Evolutionary conservation across 2,329 filamentous ascomycete genomes (phyloP).

Genomic region (Metarhizium guizhouense): DNA sequence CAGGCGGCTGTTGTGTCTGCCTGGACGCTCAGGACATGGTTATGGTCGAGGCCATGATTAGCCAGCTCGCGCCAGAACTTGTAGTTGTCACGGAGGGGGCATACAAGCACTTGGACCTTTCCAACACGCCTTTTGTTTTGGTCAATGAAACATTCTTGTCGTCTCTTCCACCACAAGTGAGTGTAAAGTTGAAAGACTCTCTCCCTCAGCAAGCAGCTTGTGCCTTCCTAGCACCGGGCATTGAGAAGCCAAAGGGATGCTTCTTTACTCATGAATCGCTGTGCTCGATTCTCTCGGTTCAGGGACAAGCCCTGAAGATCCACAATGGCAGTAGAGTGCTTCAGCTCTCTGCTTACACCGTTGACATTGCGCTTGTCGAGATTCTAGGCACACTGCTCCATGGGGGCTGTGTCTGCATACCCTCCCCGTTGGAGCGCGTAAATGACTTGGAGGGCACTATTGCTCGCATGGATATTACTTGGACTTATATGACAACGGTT

Average conservation of each 20-base stretch:
- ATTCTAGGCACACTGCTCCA: slow-evolving; percentile 41
- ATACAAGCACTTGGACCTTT: slow-evolving; percentile 28
- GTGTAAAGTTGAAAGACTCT: slow-evolving; percentile 21
- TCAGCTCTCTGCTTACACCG: slow-evolving; percentile 44
- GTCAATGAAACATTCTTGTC: slow-evolving; percentile 33
- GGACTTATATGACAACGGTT: slow-evolving; percentile 48
- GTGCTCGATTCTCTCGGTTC: slow-evolving; percentile 42
- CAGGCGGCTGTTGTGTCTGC: slow-evolving; percentile 41
- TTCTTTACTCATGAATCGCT: slow-evolving; percentile 53
- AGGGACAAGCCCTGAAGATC: slow-evolving; percentile 41
- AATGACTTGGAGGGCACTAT: slow-evolving; percentile 42
- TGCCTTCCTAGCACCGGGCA: slow-evolving; percentile 48
- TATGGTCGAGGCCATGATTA: slow-evolving; percentile 32
- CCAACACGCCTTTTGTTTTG: slow-evolving; percentile 30
- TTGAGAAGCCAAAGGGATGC: slow-evolving; percentile 46
- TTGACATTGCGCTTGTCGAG: slow-evolving; percentile 43
- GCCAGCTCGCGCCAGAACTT: slow-evolving; percentile 33
- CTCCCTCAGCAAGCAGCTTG: slow-evolving; percentile 44
- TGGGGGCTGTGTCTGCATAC: slow-evolving; percentile 52
- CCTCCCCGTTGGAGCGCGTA: slow-evolving; percentile 38
- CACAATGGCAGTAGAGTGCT: slow-evolving; percentile 43
- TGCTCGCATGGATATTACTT: slow-evolving; percentile 39
- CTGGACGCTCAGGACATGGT: slow-evolving; percentile 36
- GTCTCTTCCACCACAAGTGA: slow-evolving; percentile 22
- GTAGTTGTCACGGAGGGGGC: slow-evolving; percentile 35